Conservation (phyloP, 1,284 basidiomycete species). For the Tilletia indica region DNA sequence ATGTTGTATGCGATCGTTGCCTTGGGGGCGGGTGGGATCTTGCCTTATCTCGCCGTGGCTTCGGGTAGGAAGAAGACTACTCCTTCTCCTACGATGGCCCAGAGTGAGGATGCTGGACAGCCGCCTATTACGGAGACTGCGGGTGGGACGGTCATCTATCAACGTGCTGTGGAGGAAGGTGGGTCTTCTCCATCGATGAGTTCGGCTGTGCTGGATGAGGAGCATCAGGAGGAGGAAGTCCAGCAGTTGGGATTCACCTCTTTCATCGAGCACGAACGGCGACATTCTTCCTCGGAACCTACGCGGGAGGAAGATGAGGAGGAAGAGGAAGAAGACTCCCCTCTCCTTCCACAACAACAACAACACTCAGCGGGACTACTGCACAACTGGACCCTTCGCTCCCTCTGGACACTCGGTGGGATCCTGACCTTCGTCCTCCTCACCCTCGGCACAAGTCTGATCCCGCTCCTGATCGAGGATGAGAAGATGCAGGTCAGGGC, state of each 20-base stretch:
- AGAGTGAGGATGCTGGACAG: constrained; percentile 18
- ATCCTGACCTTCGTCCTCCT: constrained; percentile 34
- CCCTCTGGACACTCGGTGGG: constrained; percentile 44
- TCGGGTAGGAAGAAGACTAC: constrained; percentile 12
- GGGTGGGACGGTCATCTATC: constrained; percentile 22
- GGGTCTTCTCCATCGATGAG: too few relatives aligned
- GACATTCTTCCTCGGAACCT: not conserved
- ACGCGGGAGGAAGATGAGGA: not conserved
- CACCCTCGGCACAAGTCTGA: constrained; percentile 36
- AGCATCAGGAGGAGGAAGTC: not conserved
- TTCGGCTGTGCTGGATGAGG: too few relatives aligned
- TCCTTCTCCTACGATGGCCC: too few relatives aligned
- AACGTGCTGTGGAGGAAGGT: not conserved
- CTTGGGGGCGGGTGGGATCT: constrained; percentile 33
- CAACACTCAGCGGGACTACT: not conserved
- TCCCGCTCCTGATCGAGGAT: constrained; percentile 22
- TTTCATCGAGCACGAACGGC: constrained; percentile 2
- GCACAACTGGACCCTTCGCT: constrained; percentile 34
- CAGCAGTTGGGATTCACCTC: not conserved
- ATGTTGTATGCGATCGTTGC: constrained; percentile 47
- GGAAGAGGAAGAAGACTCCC: not conserved
- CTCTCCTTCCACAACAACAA: not conserved
- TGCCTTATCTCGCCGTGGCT: constrained; percentile 45
- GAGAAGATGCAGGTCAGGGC: not conserved
- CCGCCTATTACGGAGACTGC: constrained; percentile 19